Base-by-base conservation (phyloP, 768 basidiomycete genomes). In the Tricholoma sp. region DNA sequence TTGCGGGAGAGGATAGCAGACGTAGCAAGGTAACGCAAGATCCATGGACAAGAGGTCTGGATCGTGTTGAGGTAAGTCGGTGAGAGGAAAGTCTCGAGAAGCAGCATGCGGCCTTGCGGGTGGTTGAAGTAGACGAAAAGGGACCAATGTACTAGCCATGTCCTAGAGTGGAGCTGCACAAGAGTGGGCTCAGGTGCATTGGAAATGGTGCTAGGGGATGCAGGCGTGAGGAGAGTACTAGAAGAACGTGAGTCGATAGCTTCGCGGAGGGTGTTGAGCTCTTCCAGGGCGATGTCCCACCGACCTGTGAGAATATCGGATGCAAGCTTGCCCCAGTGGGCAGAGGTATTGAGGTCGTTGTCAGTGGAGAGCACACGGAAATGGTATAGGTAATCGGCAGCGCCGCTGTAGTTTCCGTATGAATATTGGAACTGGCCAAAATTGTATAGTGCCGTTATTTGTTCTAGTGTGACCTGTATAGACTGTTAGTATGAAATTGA, bases 91-190 rank as follows among this genome's bases (percentile, higher is more conserved):
- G 91, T 93, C 68, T 98, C 97, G 63, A 99, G 87, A 56, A 98
- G 86, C 15, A 92, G 84, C 0, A 90, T 91, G 41, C 94, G 86
- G 28, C 93, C 94, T 63, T 94, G 85, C 0, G 86, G 85, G 72
- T 98, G 92, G 76, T 97, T 98, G 79, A 94, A 99, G 76, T 96
- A 98, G 55, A 98, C 94, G 71, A 98, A 98, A 50, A 99, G 85
- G 1, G 89, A 91, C 97, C 96, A 99, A 74, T 98, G 97, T 6
- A 92, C 85, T 58, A 96, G 82, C 94, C 96, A 98, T 17, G 94
- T 92, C 57, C 97, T 85, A 2, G 94, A 91, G 71, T 98, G 94
- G 31, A 99, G 80, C 66, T 97, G 93, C 36, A 83, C 80, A 29
- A 95, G 81, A 0, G 89, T 85, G n/a, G 88, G 86, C 37, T 86